Evolutionary conservation across 164 flowering plant genomes (phyloP).

Genomic region (Tinospora cordifolia): DNA sequence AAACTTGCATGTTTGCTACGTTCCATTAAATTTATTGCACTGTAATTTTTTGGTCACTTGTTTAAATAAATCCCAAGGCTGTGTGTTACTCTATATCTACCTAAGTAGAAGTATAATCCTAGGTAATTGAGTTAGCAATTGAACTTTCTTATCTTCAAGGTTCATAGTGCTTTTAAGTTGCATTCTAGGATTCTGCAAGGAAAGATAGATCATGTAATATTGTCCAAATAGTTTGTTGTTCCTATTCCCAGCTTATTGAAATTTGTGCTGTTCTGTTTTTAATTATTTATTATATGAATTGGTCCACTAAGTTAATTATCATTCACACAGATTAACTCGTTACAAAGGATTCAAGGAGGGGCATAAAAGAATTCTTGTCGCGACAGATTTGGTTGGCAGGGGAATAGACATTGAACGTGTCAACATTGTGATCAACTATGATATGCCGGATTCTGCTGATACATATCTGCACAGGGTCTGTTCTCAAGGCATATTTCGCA

Average conservation of each 20-base stretch:
- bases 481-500: neutral
- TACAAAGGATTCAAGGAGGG: slow-evolving; percentile 97
- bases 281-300: neutral
- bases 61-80: too few species aligned
- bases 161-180: too few species aligned
- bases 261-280: too few species aligned
- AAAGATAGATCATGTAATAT: too few species aligned
- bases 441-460: slow-evolving; percentile 99
- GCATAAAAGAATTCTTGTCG: slow-evolving; percentile 89
- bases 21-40: too few species aligned
- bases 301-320: neutral
- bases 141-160: neutral
- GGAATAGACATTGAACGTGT: slow-evolving; percentile 97
- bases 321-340: slow-evolving; percentile 60
- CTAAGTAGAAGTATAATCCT: neutral
- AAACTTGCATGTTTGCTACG: neutral
- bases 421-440: slow-evolving; percentile 94
- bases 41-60: too few species aligned
- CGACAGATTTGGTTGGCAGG: slow-evolving; percentile 97
- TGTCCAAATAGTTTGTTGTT: too few species aligned
- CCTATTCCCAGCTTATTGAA: too few species aligned
- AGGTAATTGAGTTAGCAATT: neutral
- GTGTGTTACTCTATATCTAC: neutral
- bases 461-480: slow-evolving; percentile 87
- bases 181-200: too few species aligned